Conservation (phyloP, 179 eudicot genomes). For the Dionaea muscipula region DNA sequence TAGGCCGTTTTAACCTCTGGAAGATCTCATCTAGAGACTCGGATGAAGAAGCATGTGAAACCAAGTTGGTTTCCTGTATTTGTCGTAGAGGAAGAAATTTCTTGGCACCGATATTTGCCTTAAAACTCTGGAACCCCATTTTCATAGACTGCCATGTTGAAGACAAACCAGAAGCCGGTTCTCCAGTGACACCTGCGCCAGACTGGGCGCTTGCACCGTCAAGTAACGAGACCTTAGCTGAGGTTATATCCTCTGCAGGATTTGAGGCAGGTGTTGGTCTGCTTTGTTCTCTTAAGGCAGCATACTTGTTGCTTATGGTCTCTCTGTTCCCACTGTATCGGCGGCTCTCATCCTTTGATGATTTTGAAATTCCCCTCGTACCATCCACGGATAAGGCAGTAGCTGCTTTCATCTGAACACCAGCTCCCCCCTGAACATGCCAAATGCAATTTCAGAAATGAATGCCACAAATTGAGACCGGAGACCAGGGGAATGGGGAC, state of each 20-base stretch:
- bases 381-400: conserved; percentile 23
- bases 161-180: conserved; percentile 41
- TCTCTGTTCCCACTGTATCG: conserved; percentile 51
- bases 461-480: not conserved
- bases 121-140: conserved; percentile 58
- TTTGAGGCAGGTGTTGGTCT: conserved; percentile 32
- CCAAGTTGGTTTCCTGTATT: conserved; percentile 15
- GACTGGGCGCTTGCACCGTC: conserved; percentile 31
- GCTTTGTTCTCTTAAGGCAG: conserved; percentile 64
- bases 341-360: conserved; percentile 38
- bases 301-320: conserved; percentile 66
- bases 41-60: conserved; percentile 28
- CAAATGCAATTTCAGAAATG: not conserved
- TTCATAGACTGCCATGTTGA: conserved; percentile 77
- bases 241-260: conserved; percentile 33
- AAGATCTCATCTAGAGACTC: conserved; percentile 45
- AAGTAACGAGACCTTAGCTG: conserved; percentile 65
- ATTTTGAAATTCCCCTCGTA: conserved; percentile 29
- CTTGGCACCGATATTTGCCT: conserved; percentile 37
- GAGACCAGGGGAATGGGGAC: not conserved
- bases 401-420: conserved; percentile 35
- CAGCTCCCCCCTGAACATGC: conserved; percentile 33
- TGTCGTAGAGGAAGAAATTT: conserved; percentile 29
- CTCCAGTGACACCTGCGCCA: conserved; percentile 10
- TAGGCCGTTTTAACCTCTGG: conserved; percentile 36